These are phyloP conservation scores for Plantago lanceolata DNA, from an alignment of 305 asterid species.

Conservation along the genomic window DNA sequence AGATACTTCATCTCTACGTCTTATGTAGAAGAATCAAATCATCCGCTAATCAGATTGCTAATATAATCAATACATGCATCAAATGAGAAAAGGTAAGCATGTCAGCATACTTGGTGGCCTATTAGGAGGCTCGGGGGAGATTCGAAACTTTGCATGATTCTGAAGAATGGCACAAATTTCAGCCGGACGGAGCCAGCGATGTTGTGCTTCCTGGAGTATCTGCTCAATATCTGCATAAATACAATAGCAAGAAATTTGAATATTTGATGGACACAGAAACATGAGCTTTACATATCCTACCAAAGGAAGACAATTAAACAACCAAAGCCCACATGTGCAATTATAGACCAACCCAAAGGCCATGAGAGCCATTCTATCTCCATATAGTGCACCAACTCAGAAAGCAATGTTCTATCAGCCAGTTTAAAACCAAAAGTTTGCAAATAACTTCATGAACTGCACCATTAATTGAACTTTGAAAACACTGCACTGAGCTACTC, in stretches of 20 bases:
- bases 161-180: slow-evolving; percentile 90
- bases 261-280: slow-evolving; percentile 20
- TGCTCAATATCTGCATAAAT: slow-evolving; percentile 77
- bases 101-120: slow-evolving; percentile 74
- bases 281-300: not conserved
- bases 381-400: not conserved
- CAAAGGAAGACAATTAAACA: not conserved
- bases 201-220: slow-evolving; percentile 80
- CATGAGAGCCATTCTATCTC: not conserved
- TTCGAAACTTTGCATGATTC: slow-evolving; percentile 66
- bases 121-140: slow-evolving; percentile 80
- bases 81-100: slow-evolving; percentile 13
- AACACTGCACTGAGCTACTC: not conserved
- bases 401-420: not conserved
- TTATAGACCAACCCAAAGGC: not conserved
- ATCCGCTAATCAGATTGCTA: slow-evolving; percentile 12
- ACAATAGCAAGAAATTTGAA: slow-evolving; percentile 23
- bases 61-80: slow-evolving; percentile 1
- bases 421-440: not conserved
- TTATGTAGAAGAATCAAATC: slow-evolving; percentile 1
- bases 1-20: not conserved
- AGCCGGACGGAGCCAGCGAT: slow-evolving; percentile 96
- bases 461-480: not conserved
- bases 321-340: slow-evolving; percentile 2
- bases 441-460: not conserved